Evolutionary conservation across 495 filamentous ascomycete species (phyloP).

Genomic region (Penicillium nucicola): DNA sequence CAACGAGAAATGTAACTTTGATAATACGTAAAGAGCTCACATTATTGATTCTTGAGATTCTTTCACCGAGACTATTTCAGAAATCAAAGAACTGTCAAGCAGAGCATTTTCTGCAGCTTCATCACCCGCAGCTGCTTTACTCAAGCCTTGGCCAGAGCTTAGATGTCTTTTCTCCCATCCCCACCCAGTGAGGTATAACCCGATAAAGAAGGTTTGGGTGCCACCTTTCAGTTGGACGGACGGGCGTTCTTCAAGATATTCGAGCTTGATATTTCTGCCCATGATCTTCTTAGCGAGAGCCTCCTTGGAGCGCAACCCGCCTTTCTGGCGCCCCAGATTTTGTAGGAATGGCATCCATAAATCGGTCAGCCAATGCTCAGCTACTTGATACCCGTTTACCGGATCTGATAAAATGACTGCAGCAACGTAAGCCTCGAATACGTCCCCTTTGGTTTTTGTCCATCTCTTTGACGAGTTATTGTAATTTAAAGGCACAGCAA

Average conservation of each 20-base stretch:
- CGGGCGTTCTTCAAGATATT: constrained; percentile 58
- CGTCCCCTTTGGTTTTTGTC: constrained; percentile 72
- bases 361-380: constrained; percentile 63
- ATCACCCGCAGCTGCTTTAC: constrained; percentile 71
- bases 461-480: constrained; percentile 44
- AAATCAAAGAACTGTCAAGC: constrained; percentile 55
- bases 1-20: too few species aligned
- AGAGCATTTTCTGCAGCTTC: constrained; percentile 67
- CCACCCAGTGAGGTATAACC: constrained; percentile 69
- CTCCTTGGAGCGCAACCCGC: constrained; percentile 45
- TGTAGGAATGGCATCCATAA: constrained; percentile 59
- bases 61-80: constrained; percentile 51
- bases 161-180: constrained; percentile 63
- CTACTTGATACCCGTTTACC: constrained; percentile 53
- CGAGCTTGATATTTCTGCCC: constrained; percentile 57
- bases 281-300: constrained; percentile 55
- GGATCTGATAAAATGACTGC: constrained; percentile 67
- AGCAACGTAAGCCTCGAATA: constrained; percentile 87
- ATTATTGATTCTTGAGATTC: constrained; percentile 26
- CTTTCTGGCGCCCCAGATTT: constrained; percentile 35
- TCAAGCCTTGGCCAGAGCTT: constrained; percentile 63
- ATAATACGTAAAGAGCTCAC: neutral
- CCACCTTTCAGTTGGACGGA: constrained; percentile 54
- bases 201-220: constrained; percentile 63
- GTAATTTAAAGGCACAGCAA: constrained; percentile 47